Percentiles rank a stretch among this genome's conserved stretches.
Conservation (phyloP, 2,329 filamentous ascomycete species). For the Alternaria atra region DNA sequence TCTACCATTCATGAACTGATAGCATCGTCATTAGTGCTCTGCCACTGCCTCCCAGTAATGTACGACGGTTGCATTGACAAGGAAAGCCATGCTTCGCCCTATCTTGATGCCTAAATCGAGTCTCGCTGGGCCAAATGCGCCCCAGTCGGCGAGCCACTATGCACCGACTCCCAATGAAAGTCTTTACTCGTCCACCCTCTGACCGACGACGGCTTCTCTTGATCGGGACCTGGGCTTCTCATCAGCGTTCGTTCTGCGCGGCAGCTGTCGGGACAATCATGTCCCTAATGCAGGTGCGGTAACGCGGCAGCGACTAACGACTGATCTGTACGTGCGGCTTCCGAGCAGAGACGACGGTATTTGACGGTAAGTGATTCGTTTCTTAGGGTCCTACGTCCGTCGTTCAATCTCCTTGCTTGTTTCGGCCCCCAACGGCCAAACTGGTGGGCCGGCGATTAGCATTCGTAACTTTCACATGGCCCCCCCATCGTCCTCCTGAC, state of each 20-base stretch:
- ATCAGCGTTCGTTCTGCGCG: constrained; percentile 33
- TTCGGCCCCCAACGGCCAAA: constrained; percentile 37
- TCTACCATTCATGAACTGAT: constrained; percentile 8
- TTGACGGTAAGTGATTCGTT: constrained; percentile 18
- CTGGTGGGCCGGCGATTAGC: constrained; percentile 23
- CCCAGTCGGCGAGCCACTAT: constrained; percentile 32
- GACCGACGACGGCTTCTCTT: constrained; percentile 23
- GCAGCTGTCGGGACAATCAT: constrained; percentile 22
- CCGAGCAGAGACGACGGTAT: constrained; percentile 9
- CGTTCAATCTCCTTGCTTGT: constrained; percentile 20
- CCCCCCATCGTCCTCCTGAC: constrained; percentile 16
- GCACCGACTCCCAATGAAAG: constrained; percentile 32
- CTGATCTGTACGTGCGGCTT: constrained; percentile 24
- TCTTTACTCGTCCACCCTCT: constrained; percentile 25
- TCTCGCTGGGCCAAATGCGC: constrained; percentile 30
- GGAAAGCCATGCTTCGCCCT: constrained; percentile 35
- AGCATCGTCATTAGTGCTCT: constrained; percentile 9
- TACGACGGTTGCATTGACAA: constrained; percentile 9
- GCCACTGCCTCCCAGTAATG: constrained; percentile 12
- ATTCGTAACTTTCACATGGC: constrained; percentile 23
- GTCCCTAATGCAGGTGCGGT: constrained; percentile 38
- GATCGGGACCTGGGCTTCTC: constrained; percentile 27
- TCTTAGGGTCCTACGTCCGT: background rate
- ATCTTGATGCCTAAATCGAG: constrained; percentile 28
- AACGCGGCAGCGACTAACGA: constrained; percentile 28